Evolutionary conservation across 495 filamentous ascomycete species (phyloP), one percentile per base, ranked within the genome.

Genomic region (Astrothelium macrocarpum): DNA sequence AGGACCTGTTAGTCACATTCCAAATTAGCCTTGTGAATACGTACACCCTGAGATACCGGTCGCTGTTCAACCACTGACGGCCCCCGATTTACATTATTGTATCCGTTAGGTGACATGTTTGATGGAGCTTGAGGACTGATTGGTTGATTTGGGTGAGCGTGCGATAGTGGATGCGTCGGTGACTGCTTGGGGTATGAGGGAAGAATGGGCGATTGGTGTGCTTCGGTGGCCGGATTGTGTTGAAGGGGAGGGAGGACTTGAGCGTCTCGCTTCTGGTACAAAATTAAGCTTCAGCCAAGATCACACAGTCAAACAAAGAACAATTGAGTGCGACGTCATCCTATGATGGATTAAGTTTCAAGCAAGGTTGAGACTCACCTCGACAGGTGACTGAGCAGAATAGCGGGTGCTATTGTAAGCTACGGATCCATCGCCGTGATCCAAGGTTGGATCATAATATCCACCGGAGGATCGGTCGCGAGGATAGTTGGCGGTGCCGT

Each of bases 391-490:
- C 20, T 68, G 69, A 42, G 62, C 63, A 20, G 69, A 67, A 61
- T 74, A 76, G 26, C 65, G 67, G 34, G 71, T 67, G 42, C 68
- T 68, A 45, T 63, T 69, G 67, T 68, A 67, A 32, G 61, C 65
- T 67, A 67, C 14, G 61, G 64, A 64, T 29, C 71, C 60, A 53
- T 74, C 66, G 39, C 71, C 72, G 58, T 74, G 70, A 60, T 79
- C 77, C 14, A 72, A 71, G 12, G 77, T 77, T 31, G 79, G 78
- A 63, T 82, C 78, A 65, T 81, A 82, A 70, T 78, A 81, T 60
- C 74, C 75, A 10, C 74, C 75, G 11, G 67, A 53, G 0, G 74
- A 60, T 58, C 65, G 69, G 26, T 73, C 70, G 39, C 73, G 72
- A 26, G 68, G 31, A 56, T 66, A 63, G 12, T 65, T 53, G 32